Evolutionary conservation across 768 basidiomycete species (phyloP), one percentile per base, ranked within the genome.

Genomic region (Pisolithus orientalis): DNA sequence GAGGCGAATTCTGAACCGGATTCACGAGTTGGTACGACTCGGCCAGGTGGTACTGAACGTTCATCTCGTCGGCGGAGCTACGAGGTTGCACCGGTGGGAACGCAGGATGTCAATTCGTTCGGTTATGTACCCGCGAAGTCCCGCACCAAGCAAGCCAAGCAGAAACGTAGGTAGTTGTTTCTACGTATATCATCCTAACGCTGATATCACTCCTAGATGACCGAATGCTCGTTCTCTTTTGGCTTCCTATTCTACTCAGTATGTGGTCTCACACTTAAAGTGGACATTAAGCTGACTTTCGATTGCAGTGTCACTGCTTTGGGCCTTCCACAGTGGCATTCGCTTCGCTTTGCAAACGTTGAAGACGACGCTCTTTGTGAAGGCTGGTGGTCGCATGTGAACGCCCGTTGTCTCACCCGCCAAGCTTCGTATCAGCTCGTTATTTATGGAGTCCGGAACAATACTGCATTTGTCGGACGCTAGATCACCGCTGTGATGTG

Each of bases 181-280:
- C 39, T 31, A 27, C 13, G 38, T 29, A 51, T 28, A 16, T 38
- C 7, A 11, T 4, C 4, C 24, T 31, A 11, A 8, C 51, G 24
- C 27, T 63, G 25, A 51, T 49, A 49, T 28, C 53, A 11, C 59
- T 55, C 53, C 29, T 60, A 90, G 88, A 85, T 69, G 90, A 93
- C 64, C 83, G 82, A 39, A 93, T 93, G 90, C 78, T 93, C 44
- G 62, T 89, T 34, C 63, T 86, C 39, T 93, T 93, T 73, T 93
- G 90, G 90, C 74, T 93, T 59, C 90, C 90, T 16, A 88, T 92
- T 61, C 73, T 93, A 8, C 67, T 91, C 53, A 68, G 89, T 92
- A 60, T 72, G 88, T 82, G 9, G 31, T n/a, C 29, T 50, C 17
- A 43, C 16, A 8, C 42, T 5, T 44, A 11, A 14, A 43, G 32